Evolutionary conservation across 192 early-diverging fungal genomes (phyloP), one percentile per base, ranked within the genome.

Genomic region (Chytriomyces sp.): DNA sequence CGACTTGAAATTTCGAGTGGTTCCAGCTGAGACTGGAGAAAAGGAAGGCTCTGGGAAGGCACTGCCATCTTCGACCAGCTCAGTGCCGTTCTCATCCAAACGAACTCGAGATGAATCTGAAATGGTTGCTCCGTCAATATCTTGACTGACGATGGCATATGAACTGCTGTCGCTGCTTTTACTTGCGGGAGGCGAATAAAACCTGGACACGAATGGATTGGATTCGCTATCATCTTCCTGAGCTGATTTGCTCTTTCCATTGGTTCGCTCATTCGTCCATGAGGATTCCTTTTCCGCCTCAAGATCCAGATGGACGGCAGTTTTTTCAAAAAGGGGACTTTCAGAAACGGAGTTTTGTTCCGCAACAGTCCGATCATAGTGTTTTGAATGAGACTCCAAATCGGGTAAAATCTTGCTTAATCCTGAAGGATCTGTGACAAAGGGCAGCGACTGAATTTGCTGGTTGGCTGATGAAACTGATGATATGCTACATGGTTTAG

Each of bases 51-150:
- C n/a, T n/a, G 4, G 4, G 35, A 4, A 35, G 35, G 35, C 35
- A 2, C 35, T 35, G 35, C 4, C 35, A 35, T 57, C 68, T 7
- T 69, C 68, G 26, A 53, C 48, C 6, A 69, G 20, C 35, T 69
- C 68, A 28, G 35, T 43, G 24, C 68, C 68, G 26, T 69, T 69
- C 50, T 69, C 68, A 53, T 69, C 68, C 23, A 69, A 28, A 49
- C 68, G 68, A 18, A 69, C 72, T 45, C 35, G 24, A 28, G 67
- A 47, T 71, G 48, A 26, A 80, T 43, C 23, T 35, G 79, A 43
- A 7, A 46, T 79, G 35, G 35, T 2, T 35, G 35, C 0, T 35
- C 35, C 35, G 4, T 35, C 35, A 35, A 35, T 35, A 35, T 35
- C 35, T 35, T 35, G 35, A 1, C 35, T 35, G 35, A 35, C 35